phyloP scores from a whole-genome alignment of 2,329 filamentous ascomycete species.

The Colletotrichum camelliae region DNA sequence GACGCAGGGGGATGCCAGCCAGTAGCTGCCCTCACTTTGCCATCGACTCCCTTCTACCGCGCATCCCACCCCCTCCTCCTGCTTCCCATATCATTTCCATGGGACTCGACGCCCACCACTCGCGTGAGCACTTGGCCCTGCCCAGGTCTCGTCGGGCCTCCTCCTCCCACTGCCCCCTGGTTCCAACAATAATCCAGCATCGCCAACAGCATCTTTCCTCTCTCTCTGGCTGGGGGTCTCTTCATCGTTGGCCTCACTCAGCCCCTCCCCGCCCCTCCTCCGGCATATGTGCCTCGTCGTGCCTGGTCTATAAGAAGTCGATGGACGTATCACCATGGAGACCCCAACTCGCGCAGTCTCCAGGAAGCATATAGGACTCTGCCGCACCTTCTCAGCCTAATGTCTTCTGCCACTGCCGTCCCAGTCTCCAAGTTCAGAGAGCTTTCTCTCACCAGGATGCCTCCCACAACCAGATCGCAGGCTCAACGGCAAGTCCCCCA shows the following conservation, averaged over 20 bases:
- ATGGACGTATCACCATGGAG: constrained; percentile 7
- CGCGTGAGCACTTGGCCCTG: neutral
- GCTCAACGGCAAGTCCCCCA: constrained; percentile 30
- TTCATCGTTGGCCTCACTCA: constrained; percentile 16
- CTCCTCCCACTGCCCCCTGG: neutral
- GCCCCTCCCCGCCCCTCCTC: neutral
- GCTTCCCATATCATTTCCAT: neutral
- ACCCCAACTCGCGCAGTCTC: neutral
- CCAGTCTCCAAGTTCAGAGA: constrained; percentile 41
- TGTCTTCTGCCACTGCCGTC: constrained; percentile 33
- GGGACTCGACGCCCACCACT: neutral
- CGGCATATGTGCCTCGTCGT: neutral
- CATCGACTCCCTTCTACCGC: neutral
- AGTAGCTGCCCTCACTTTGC: neutral
- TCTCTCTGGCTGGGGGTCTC: neutral
- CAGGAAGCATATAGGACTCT: constrained; percentile 8
- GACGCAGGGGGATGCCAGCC: neutral
- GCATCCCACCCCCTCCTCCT: neutral
- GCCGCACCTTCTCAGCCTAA: neutral
- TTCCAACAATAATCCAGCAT: constrained; percentile 5
- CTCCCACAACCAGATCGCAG: constrained; percentile 36
- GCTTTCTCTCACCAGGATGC: constrained; percentile 47
- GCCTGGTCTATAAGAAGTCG: constrained; percentile 10
- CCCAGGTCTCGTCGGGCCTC: neutral
- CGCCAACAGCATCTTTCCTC: neutral